Conservation (phyloP, 1,284 basidiomycete species). For the Marasmius tenuissimus region DNA sequence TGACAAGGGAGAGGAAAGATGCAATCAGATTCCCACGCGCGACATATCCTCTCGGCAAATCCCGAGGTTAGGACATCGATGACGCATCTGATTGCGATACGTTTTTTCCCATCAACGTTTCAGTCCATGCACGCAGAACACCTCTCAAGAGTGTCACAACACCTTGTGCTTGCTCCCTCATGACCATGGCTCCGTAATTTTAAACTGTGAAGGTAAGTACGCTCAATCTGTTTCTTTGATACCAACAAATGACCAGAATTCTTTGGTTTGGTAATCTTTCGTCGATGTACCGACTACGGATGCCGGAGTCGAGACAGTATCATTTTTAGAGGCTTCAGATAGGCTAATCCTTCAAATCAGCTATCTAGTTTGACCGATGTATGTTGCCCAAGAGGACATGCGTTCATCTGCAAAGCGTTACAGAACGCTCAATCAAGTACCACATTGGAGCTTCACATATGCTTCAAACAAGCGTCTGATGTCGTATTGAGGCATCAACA, state of each 20-base stretch:
- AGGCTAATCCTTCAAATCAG: conserved; percentile 87
- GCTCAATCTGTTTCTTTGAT: not conserved
- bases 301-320: conserved; percentile 77
- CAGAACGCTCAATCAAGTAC: conserved; percentile 74
- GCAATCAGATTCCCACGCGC: too few species aligned
- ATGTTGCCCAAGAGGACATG: conserved; percentile 70
- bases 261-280: conserved; percentile 63
- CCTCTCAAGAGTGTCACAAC: not conserved
- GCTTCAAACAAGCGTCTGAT: conserved; percentile 90
- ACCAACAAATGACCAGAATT: not conserved
- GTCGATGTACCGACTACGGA: conserved; percentile 79
- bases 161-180: not conserved
- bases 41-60: too few species aligned
- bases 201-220: conserved; percentile 71
- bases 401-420: conserved; percentile 83
- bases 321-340: conserved; percentile 89
- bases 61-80: too few species aligned
- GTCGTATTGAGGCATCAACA: conserved; percentile 82
- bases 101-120: too few species aligned
- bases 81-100: too few species aligned
- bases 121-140: not conserved
- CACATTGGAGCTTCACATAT: conserved; percentile 72
- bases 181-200: conserved; percentile 63
- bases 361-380: conserved; percentile 23
- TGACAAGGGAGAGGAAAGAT: too few species aligned